A percentile compares a stretch with the other conserved stretches of the same genome.
phyloP scores from a whole-genome alignment of 1,284 basidiomycete genomes.

The Agroathelia rolfsii region DNA sequence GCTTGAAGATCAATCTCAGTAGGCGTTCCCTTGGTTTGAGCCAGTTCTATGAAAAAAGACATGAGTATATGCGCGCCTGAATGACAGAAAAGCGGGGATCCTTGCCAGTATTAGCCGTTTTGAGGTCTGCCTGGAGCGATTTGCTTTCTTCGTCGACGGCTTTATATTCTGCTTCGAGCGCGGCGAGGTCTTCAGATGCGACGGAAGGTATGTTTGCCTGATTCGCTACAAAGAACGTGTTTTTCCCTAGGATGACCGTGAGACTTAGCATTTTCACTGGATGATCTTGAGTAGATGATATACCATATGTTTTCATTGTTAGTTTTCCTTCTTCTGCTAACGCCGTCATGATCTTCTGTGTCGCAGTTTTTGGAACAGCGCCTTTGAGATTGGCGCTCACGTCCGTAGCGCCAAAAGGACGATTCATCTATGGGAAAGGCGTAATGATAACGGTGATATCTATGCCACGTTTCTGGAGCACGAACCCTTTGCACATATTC shows the following conservation, averaged over 20 bases:
- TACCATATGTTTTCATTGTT: constrained; percentile 72
- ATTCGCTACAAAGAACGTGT: constrained; percentile 73
- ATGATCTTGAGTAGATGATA: constrained; percentile 12
- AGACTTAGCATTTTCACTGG: background rate
- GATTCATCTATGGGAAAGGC: constrained; percentile 47
- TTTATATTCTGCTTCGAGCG: constrained; percentile 46
- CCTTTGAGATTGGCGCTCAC: constrained; percentile 83
- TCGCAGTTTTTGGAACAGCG: constrained; percentile 69
- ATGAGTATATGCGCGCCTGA: constrained; percentile 7
- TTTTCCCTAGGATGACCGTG: constrained; percentile 52
- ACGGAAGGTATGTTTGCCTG: constrained; percentile 56
- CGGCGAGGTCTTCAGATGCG: constrained; percentile 45
- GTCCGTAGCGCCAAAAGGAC: constrained; percentile 73
- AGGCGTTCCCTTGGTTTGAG: constrained; percentile 49
- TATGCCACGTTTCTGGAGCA: background rate
- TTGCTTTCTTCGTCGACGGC: constrained; percentile 54
- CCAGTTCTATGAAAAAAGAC: constrained; percentile 39
- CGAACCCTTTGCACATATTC: constrained; percentile 63
- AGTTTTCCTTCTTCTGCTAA: constrained; percentile 72
- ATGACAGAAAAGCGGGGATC: constrained; percentile 9
- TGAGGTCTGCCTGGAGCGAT: constrained; percentile 37
- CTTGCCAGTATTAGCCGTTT: constrained; percentile 41
- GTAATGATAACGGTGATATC: constrained; percentile 5
- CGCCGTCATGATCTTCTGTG: constrained; percentile 70
- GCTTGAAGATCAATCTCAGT: constrained; percentile 56